These are phyloP conservation scores for Coemansia asiatica DNA, from an alignment of 192 early-diverging fungal species.

Conservation along the genomic window DNA sequence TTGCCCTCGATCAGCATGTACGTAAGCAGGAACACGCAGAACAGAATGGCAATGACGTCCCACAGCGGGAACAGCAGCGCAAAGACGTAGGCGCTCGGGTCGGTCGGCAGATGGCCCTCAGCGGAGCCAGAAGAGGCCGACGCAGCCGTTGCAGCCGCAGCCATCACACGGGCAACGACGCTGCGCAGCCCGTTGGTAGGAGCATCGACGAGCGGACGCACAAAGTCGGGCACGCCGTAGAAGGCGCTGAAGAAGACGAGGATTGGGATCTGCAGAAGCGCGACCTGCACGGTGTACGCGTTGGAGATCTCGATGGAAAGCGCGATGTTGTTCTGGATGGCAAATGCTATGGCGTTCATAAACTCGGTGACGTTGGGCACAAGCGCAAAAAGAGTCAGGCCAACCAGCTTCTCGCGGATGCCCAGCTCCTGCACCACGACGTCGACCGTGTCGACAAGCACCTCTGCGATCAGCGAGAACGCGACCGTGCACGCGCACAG, in stretches of 20 bases:
- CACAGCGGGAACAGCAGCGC: constrained; percentile 71
- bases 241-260: constrained; percentile 82
- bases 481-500: constrained; percentile 80
- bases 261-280: constrained; percentile 91
- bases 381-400: constrained; percentile 90
- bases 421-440: constrained; percentile 65
- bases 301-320: constrained; percentile 92
- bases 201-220: constrained; percentile 2
- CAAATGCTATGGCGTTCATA: constrained; percentile 92
- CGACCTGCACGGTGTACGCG: constrained; percentile 93
- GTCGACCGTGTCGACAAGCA: constrained; percentile 85
- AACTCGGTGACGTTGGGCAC: constrained; percentile 98
- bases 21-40: constrained; percentile 74
- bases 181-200: constrained; percentile 18
- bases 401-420: constrained; percentile 86
- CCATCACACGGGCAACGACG: constrained; percentile 15
- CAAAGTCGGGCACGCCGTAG: constrained; percentile 56
- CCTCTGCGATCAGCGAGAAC: constrained; percentile 89
- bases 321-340: constrained; percentile 82
- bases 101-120: constrained; percentile 44
- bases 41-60: constrained; percentile 64
- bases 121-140: constrained; percentile 4
- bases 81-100: constrained; percentile 56
- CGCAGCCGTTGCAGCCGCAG: constrained; percentile 6
- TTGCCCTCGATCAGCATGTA: constrained; percentile 96